phyloP scores from a whole-genome alignment of 805 yeast species.

The Starmerella kuoi region DNA sequence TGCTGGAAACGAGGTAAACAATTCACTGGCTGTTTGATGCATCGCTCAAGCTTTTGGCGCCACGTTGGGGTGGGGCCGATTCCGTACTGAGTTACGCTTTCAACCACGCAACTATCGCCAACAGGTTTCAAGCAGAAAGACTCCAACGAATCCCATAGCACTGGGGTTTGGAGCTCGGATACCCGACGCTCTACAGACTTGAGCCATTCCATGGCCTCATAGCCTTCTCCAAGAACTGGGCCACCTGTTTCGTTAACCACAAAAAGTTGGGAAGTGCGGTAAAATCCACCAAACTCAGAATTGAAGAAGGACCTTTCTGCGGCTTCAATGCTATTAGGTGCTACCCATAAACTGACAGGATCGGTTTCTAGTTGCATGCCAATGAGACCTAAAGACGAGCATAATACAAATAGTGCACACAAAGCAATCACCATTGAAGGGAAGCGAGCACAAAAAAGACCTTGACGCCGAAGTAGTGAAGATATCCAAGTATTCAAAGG shows the following conservation, averaged over 20 bases:
- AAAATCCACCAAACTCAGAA: slow-evolving; percentile 79
- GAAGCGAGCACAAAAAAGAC: slow-evolving; percentile 46
- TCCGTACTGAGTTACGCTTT: slow-evolving; percentile 76
- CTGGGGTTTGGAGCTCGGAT: slow-evolving; percentile 25
- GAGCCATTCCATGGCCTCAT: slow-evolving; percentile 78
- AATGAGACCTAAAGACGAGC: slow-evolving; percentile 42
- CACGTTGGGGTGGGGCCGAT: slow-evolving; percentile 52
- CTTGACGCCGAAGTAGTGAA: slow-evolving; percentile 38
- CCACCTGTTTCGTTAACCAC: slow-evolving; percentile 52
- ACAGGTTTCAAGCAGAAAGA: slow-evolving; percentile 74
- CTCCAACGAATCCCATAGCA: slow-evolving; percentile 33
- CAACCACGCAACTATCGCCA: slow-evolving; percentile 67
- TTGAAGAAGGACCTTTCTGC: slow-evolving; percentile 60
- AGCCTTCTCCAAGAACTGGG: slow-evolving; percentile 43
- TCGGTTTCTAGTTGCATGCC: slow-evolving; percentile 54
- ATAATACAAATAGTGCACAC: slow-evolving; percentile 33
- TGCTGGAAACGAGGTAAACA: slow-evolving; percentile 87
- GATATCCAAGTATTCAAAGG: slow-evolving; percentile 40
- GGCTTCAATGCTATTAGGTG: slow-evolving; percentile 58
- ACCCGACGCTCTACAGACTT: slow-evolving; percentile 58
- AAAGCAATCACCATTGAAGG: slow-evolving; percentile 44
- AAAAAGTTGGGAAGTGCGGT: slow-evolving; percentile 73
- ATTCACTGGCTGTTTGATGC: slow-evolving; percentile 72
- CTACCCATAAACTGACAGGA: slow-evolving; percentile 85
- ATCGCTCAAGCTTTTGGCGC: slow-evolving; percentile 41